A percentile compares a stretch with the other conserved stretches of the same genome.
These are phyloP conservation scores for Hylodesmum podocarpum DNA, from an alignment of 306 rosid genomes.

Conservation along the genomic window DNA sequence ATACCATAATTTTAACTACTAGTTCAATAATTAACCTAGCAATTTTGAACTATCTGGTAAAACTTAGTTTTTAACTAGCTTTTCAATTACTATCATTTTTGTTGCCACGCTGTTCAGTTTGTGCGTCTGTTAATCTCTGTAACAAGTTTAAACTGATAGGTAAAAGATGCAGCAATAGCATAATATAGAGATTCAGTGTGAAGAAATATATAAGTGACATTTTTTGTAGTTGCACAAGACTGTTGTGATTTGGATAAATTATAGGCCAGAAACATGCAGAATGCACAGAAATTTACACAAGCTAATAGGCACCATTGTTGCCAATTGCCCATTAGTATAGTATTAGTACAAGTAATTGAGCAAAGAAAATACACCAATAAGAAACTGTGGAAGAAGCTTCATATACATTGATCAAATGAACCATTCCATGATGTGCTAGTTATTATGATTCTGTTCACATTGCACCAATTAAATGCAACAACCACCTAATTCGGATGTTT, in stretches of 20 bases:
- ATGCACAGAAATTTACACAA: conserved; percentile 47
- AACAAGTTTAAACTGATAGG: background rate
- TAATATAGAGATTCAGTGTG: background rate
- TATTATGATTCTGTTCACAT: conserved; percentile 25
- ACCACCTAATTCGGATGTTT: conserved; percentile 41
- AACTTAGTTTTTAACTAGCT: too few relatives aligned
- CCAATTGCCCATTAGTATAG: conserved; percentile 19
- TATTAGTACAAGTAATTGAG: conserved; percentile 30
- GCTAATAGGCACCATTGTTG: conserved; percentile 27
- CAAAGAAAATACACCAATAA: conserved; percentile 28
- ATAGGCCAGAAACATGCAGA: conserved; percentile 8
- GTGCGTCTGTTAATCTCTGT: too few relatives aligned
- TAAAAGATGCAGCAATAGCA: background rate
- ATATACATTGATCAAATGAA: conserved; percentile 46
- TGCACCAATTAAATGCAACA: conserved; percentile 61
- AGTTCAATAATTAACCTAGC: too few relatives aligned
- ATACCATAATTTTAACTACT: too few relatives aligned
- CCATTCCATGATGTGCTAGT: conserved; percentile 32
- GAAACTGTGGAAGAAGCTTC: conserved; percentile 29
- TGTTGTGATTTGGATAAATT: background rate
- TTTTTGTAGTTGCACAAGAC: background rate
- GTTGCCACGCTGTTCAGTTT: background rate
- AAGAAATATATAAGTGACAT: background rate
- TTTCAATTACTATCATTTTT: too few relatives aligned
- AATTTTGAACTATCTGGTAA: too few relatives aligned